Base-by-base conservation (phyloP, 441 rosid genomes). In the Dalechampia spathulata region DNA sequence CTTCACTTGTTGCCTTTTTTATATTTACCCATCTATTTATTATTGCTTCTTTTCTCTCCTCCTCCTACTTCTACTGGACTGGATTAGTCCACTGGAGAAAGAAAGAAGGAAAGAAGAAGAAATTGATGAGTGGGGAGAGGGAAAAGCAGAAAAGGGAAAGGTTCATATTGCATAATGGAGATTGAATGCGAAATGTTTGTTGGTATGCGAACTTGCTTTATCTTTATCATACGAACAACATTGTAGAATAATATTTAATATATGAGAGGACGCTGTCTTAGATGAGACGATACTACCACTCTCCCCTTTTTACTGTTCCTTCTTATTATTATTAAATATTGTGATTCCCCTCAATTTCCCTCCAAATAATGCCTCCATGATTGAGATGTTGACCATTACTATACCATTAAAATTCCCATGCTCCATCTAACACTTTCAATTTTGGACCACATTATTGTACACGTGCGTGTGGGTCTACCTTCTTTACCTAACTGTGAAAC, bases 341-440 rank as follows among this genome's bases (percentile, higher is more conserved):
- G n/a, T n/a, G n/a, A n/a, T n/a, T n/a, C n/a, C n/a, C n/a, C n/a
- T n/a, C n/a, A n/a, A n/a, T n/a, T n/a, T n/a, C 79, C 73, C 53
- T 58, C 63, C 34, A 66, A 79, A 83, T 73, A 75, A 83, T 83
- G 81, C 70, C 54, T 57, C 44, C 72, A 75, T 81, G 85, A 81
- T 83, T 77, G 78, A 73, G 86, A 72, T 78, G 78, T 52, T 66
- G 84, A 78, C 84, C 75, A 60, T 53, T 64, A 58, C 69, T 48
- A 69, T 60, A 59, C 65, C 46, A 75, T 64, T 72, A 65, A 73
- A 71, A 71, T 64, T 68, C 58, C 62, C 61, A n/a, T n/a, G n/a
- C n/a, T n/a, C 39, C 30, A 20, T 36, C 41, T 34, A 8, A 60
- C 21, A 51, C 5, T 40, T n/a, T n/a, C n/a, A n/a, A n/a, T n/a